phyloP scores from a whole-genome alignment of 306 rosid species.

The Carpinus viminea region DNA sequence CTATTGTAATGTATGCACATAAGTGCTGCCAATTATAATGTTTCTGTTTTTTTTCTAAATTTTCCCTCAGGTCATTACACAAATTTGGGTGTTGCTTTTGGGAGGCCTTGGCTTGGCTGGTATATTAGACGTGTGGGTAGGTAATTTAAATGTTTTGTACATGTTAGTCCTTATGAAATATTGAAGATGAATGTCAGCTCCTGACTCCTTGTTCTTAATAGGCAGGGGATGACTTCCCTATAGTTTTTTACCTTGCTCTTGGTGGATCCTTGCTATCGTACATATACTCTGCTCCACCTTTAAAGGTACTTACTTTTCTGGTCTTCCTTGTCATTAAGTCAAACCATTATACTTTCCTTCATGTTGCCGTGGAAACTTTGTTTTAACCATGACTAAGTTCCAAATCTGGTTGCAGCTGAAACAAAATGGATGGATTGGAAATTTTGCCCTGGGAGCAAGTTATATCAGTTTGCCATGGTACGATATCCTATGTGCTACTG shows the following conservation, averaged over 20 bases:
- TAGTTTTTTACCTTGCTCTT: slow-evolving; percentile 77
- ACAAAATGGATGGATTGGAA: slow-evolving; percentile 99
- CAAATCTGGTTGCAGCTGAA: slow-evolving; percentile 66
- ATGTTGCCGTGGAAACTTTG: slow-evolving; percentile 3
- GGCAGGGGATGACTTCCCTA: slow-evolving; percentile 90
- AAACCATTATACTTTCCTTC: slow-evolving; percentile 4
- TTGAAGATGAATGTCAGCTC: slow-evolving; percentile 23
- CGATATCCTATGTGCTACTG: slow-evolving; percentile 33
- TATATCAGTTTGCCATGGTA: slow-evolving; percentile 98
- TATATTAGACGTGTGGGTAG: slow-evolving; percentile 86
- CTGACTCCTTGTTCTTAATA: slow-evolving; percentile 40
- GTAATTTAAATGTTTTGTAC: slow-evolving; percentile 34
- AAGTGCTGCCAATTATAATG: background rate
- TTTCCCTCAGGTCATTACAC: slow-evolving; percentile 73
- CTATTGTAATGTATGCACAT: slow-evolving; percentile 1
- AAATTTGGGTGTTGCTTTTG: slow-evolving; percentile 90
- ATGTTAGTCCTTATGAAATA: background rate
- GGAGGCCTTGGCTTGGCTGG: slow-evolving; percentile 86
- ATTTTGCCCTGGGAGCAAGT: slow-evolving; percentile 98
- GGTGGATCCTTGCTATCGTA: slow-evolving; percentile 91
- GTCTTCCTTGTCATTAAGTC: background rate
- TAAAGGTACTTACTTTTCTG: slow-evolving; percentile 52
- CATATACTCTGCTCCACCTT: slow-evolving; percentile 96
- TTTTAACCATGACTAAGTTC: slow-evolving; percentile 30
- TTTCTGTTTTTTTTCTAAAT: slow-evolving; percentile 12